Evolutionary conservation across 345 rosid species (phyloP).

Genomic region (Toxicodendron radicans): DNA sequence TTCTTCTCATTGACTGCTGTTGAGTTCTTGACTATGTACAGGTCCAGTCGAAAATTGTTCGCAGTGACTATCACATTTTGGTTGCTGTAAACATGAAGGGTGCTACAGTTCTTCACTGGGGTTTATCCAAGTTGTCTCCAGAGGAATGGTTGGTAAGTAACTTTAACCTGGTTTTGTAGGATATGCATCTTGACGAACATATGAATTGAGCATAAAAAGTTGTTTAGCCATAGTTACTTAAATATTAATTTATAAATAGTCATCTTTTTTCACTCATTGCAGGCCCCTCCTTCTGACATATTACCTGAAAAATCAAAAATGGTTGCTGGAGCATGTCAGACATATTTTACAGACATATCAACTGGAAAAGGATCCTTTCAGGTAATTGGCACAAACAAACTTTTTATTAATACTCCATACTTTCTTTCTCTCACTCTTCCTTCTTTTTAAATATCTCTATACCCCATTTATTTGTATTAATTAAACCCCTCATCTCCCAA

Average conservation of each 20-base stretch:
- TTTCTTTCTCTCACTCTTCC: neutral
- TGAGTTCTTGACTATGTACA: constrained; percentile 22
- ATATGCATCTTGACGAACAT: neutral
- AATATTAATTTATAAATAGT: constrained; percentile 2
- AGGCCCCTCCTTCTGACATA: constrained; percentile 56
- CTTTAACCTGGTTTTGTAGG: constrained; percentile 15
- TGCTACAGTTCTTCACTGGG: constrained; percentile 60
- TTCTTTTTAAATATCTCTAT: constrained; percentile 10
- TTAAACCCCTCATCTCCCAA: neutral
- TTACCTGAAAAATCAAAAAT: constrained; percentile 58
- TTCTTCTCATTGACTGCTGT: neutral
- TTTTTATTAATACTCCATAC: neutral
- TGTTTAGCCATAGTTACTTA: neutral
- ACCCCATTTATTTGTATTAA: constrained; percentile 12
- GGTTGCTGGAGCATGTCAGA: constrained; percentile 59
- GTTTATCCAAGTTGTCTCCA: constrained; percentile 45
- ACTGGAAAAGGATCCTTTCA: constrained; percentile 47
- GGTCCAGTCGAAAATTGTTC: constrained; percentile 41
- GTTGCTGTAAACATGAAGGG: constrained; percentile 53
- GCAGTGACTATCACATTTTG: constrained; percentile 40
- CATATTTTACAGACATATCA: constrained; percentile 46
- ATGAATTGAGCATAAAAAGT: neutral
- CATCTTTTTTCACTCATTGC: constrained; percentile 1
- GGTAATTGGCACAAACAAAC: constrained; percentile 27
- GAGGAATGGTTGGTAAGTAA: constrained; percentile 64